phyloP scores from a whole-genome alignment of 306 rosid genomes.

The Vachellia pachyceras region DNA sequence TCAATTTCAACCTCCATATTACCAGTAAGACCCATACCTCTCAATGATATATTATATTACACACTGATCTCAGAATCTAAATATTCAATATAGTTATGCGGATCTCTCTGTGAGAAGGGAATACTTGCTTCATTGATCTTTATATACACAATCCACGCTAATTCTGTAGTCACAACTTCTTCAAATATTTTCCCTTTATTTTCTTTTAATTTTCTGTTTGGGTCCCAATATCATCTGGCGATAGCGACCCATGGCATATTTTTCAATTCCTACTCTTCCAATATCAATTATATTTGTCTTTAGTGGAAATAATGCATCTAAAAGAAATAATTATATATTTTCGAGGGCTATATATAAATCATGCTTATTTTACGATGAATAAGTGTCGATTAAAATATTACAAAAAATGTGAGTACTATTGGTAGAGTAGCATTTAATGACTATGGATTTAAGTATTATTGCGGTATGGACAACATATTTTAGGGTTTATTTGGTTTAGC shows the following conservation, averaged over 20 bases:
- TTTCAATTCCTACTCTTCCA: not conserved
- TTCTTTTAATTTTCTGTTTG: not conserved
- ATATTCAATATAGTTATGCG: not conserved
- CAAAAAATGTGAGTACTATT: not conserved
- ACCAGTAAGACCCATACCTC: not conserved
- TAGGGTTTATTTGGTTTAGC: no score
- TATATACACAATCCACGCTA: not conserved
- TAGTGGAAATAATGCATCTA: not conserved
- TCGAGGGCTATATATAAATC: not conserved
- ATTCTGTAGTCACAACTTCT: not conserved
- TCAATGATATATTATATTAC: not conserved
- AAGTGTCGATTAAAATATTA: not conserved
- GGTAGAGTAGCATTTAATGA: not conserved
- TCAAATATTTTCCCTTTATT: not conserved
- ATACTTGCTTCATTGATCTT: not conserved
- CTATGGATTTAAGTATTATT: not conserved
- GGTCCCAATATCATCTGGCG: not conserved
- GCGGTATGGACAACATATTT: not conserved
- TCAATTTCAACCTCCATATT: not conserved
- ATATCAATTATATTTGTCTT: not conserved
- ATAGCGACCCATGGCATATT: not conserved
- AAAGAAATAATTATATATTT: not conserved
- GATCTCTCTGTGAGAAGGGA: not conserved
- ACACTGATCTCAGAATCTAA: not conserved
- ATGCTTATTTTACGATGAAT: not conserved